A percentile compares a stretch with the other conserved stretches of the same genome.
Evolutionary conservation across 805 yeast genomes (phyloP).

Genomic region (Pichia sporocuriosa): DNA sequence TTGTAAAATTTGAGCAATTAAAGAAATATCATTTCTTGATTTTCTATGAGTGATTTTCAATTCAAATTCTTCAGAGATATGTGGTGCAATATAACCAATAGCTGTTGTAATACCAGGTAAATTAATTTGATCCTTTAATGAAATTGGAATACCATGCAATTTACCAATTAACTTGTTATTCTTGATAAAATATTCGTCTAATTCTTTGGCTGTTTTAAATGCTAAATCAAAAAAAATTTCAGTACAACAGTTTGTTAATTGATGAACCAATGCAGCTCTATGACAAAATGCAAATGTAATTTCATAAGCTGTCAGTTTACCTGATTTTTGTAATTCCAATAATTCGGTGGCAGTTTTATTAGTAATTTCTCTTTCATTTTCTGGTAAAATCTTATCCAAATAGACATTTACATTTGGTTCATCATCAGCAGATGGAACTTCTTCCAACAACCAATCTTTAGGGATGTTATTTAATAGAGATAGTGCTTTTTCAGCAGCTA

Average conservation of each 20-base stretch:
- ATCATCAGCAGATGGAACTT: conserved; percentile 26
- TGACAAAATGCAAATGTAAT: conserved; percentile 37
- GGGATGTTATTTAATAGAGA: conserved; percentile 23
- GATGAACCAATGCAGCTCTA: conserved; percentile 37
- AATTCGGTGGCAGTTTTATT: conserved; percentile 21
- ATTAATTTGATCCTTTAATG: conserved; percentile 39
- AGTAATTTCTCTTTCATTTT: conserved; percentile 20
- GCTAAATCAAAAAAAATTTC: conserved; percentile 39
- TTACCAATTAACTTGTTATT: conserved; percentile 35
- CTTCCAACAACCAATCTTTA: conserved; percentile 24
- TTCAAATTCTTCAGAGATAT: conserved; percentile 23
- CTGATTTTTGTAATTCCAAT: conserved; percentile 23
- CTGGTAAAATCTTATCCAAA: conserved; percentile 20
- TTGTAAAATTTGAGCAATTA: conserved; percentile 29
- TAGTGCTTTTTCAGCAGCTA: conserved; percentile 18
- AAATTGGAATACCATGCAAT: conserved; percentile 40
- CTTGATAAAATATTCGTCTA: conserved; percentile 32
- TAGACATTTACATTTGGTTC: conserved; percentile 21
- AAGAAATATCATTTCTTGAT: conserved; percentile 27
- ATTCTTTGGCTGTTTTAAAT: conserved; percentile 31
- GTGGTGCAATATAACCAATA: conserved; percentile 32
- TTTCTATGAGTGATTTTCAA: conserved; percentile 19
- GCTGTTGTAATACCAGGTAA: conserved; percentile 35
- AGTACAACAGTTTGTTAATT: conserved; percentile 35
- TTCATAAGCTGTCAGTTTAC: conserved; percentile 30